Base-by-base conservation (phyloP, 176 grass and related monocot species). In the Aechmea fasciata region DNA sequence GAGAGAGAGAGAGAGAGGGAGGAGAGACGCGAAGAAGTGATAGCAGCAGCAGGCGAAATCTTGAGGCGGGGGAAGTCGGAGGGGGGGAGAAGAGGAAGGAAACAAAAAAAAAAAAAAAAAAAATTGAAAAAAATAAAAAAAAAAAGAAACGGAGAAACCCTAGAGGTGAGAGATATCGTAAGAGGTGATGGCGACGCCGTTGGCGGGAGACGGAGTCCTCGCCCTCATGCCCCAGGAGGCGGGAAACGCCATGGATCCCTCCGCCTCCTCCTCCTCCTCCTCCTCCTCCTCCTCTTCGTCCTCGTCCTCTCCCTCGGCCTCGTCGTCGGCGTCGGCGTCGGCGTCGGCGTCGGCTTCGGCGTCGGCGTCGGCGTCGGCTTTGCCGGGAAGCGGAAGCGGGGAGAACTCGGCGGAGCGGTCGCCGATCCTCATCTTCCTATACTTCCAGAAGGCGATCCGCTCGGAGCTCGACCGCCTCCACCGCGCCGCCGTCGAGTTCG, bases 381-480 rank as follows among this genome's bases (percentile, higher is more conserved):
- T 1, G 13, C 15, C 23, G 29, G 11, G 57, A 29, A 66, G 20
- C 23, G 50, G 33, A 6, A 7, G 33, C 6, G 33, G 33, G 5
- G 33, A 64, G 71, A 79, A 50, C 62, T 77, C 78, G 9, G 86
- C 86, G 49, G 74, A 80, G 63, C 79, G 82, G 61, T 71, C 78
- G 50, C 88, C 88, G 12, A 72, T 96, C 76, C 78, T 96, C 48
- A 82, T 96, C 48, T 84, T 96, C 69, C 75, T 88, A 65, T 96
- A 86, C 75, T 96, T 96, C 85, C 92, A 96, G 74, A 96, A 91
- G 85, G 92, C 88, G 63, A 96, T 96, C 73, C 85, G 80, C 72
- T 76, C 80, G 55, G 92, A 91, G 77, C 83, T 96, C 25, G 85
- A 91, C 15, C 57, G 64, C 68, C 70, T 96, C 64, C 83, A 91